Evolutionary conservation across 108 stramenopile genomes (phyloP).

Genomic region (Discostella pseudostelligera): DNA sequence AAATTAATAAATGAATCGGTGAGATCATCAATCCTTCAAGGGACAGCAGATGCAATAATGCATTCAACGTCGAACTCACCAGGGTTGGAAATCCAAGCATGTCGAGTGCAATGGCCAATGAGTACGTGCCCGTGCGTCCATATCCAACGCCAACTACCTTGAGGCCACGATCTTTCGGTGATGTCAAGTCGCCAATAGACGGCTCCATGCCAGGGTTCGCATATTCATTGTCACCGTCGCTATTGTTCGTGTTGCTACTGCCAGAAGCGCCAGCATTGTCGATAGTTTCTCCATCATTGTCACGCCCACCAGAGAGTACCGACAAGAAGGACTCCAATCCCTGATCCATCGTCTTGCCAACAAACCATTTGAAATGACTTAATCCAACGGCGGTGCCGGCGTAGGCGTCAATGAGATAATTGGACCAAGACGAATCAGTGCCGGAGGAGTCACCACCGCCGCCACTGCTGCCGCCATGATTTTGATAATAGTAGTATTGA

Average conservation of each 20-base stretch:
- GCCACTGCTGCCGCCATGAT: too few species aligned
- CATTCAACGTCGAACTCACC: neutral
- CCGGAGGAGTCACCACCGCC: too few species aligned
- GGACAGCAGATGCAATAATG: neutral
- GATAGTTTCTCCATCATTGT: neutral
- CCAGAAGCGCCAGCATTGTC: constrained; percentile 4
- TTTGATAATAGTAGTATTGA: too few species aligned
- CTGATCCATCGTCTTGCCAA: constrained; percentile 17
- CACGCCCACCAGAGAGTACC: neutral
- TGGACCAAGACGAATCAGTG: constrained; percentile 5
- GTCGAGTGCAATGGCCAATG: constrained; percentile 72
- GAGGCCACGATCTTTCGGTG: constrained; percentile 14
- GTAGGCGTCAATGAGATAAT: constrained; percentile 25
- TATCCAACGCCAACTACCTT: constrained; percentile 82
- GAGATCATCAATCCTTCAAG: neutral
- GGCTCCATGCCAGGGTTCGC: too few species aligned
- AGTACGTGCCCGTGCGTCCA: constrained; percentile 84
- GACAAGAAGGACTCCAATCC: constrained; percentile 14
- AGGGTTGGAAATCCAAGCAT: constrained; percentile 67
- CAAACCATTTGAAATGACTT: constrained; percentile 30
- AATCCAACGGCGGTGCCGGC: constrained; percentile 35
- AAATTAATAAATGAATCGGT: too few species aligned
- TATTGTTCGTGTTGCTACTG: too few species aligned
- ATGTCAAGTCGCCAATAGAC: too few species aligned
- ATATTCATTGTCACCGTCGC: neutral